phyloP scores from a whole-genome alignment of 371 early-diverging fungal species.

The Synchytrium microbalum region DNA sequence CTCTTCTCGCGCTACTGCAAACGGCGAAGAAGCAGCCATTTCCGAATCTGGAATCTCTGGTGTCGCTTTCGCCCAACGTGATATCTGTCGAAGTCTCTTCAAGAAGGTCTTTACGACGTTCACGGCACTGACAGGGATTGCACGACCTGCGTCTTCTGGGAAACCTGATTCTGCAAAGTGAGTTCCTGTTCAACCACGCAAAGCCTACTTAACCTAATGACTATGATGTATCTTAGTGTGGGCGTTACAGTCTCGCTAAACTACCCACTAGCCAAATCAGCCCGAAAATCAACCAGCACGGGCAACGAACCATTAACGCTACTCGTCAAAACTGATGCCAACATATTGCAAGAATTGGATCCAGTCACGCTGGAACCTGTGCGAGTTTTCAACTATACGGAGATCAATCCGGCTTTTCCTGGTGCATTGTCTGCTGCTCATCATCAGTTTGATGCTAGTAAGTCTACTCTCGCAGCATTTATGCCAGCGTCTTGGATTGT shows the following conservation, averaged over 20 bases:
- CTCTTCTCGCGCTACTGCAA: conserved; percentile 2
- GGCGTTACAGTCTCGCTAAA: conserved; percentile 49
- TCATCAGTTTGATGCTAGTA: conserved; percentile 51
- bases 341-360: conserved; percentile 59
- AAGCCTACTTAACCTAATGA: too few relatives aligned
- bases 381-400: conserved; percentile 52
- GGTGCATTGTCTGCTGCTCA: conserved; percentile 64
- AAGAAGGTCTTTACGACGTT: conserved; percentile 7
- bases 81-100: conserved; percentile 12
- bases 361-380: conserved; percentile 63
- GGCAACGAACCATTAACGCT: too few relatives aligned
- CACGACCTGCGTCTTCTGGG: too few relatives aligned
- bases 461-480: conserved; percentile 53
- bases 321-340: conserved; percentile 39
- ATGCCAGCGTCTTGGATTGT: conserved; percentile 64
- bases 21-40: conserved; percentile 5
- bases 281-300: too few relatives aligned
- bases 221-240: conserved; percentile 23
- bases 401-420: conserved; percentile 60
- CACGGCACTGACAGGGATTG: background rate
- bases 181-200: too few relatives aligned
- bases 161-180: too few relatives aligned
- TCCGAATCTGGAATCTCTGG: conserved; percentile 6
- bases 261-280: conserved; percentile 46
- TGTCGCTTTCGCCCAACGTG: conserved; percentile 11